Evolutionary conservation across 2,329 filamentous ascomycete genomes (phyloP).

Genomic region (Acephala macrosclerotiorum): DNA sequence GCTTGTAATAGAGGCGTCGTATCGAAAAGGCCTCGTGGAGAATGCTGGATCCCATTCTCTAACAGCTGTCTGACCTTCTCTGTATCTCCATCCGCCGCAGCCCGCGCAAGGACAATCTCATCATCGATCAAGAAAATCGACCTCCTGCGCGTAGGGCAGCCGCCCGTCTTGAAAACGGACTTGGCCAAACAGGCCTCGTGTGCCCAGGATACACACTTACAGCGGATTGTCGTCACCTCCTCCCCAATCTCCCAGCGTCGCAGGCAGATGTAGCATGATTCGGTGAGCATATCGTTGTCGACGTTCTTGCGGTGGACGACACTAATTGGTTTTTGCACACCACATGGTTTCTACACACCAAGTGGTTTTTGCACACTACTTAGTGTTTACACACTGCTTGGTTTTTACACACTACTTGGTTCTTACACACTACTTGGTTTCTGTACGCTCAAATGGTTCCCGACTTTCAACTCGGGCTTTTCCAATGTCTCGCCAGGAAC

Average conservation of each 20-base stretch:
- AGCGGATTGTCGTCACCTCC: conserved; percentile 5
- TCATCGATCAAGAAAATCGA: background rate
- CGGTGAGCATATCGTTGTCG: conserved; percentile 9
- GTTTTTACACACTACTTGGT: too few species aligned
- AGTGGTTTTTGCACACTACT: too few species aligned
- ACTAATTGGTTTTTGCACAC: too few species aligned
- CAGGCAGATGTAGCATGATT: conserved; percentile 14
- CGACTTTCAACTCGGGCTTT: too few species aligned
- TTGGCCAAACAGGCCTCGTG: background rate
- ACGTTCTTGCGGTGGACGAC: too few species aligned
- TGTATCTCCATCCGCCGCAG: background rate
- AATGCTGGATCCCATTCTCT: background rate
- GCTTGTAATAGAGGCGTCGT: background rate
- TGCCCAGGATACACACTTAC: background rate
- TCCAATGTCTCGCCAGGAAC: too few species aligned
- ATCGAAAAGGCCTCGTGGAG: background rate
- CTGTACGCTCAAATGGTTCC: too few species aligned
- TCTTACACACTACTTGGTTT: too few species aligned
- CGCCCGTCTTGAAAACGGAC: background rate
- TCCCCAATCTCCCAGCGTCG: conserved; percentile 12
- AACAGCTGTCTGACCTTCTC: background rate
- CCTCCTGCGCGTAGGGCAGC: background rate
- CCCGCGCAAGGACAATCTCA: background rate
- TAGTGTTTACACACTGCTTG: too few species aligned
- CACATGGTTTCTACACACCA: too few species aligned